Conservation (phyloP, 129 eudicot genomes). For the Tagetes erecta region DNA sequence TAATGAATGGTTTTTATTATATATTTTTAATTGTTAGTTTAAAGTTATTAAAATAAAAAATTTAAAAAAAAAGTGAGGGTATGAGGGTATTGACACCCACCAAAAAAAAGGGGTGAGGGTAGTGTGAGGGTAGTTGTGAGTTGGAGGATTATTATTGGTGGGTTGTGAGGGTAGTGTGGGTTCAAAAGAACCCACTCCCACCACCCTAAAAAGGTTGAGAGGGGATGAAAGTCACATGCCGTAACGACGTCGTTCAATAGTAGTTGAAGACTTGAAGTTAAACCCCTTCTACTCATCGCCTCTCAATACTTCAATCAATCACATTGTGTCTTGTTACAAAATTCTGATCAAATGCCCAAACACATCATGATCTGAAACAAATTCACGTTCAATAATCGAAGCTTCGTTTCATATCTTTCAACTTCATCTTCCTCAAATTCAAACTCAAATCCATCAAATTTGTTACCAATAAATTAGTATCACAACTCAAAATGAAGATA, state of each 20-base stretch:
- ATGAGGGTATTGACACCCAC: too few species aligned
- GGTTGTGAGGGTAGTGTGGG: too few species aligned
- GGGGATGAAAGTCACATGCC: neutral
- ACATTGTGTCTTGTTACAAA: slow-evolving; percentile 1
- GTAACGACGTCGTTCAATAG: slow-evolving; percentile 12
- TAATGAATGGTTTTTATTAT: too few species aligned
- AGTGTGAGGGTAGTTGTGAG: too few species aligned
- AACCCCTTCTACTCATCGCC: slow-evolving; percentile 28
- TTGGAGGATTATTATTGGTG: too few species aligned
- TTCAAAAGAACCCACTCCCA: too few species aligned
- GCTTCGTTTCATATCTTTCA: slow-evolving; percentile 7
- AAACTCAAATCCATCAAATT: neutral
- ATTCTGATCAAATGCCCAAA: slow-evolving; percentile 21
- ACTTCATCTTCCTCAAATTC: slow-evolving; percentile 8
- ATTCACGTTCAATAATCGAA: slow-evolving; percentile 1
- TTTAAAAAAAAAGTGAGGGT: too few species aligned
- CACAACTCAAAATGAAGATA: slow-evolving; percentile 28
- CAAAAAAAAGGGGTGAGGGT: too few species aligned
- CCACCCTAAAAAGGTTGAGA: neutral
- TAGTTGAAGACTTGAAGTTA: slow-evolving; percentile 24
- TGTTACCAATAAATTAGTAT: slow-evolving; percentile 5
- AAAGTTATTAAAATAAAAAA: too few species aligned
- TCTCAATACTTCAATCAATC: slow-evolving; percentile 18
- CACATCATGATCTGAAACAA: slow-evolving; percentile 21
- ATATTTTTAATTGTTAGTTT: too few species aligned